Evolutionary conservation across 2,329 filamentous ascomycete genomes (phyloP).

Genomic region (Colletotrichum gigasporum): DNA sequence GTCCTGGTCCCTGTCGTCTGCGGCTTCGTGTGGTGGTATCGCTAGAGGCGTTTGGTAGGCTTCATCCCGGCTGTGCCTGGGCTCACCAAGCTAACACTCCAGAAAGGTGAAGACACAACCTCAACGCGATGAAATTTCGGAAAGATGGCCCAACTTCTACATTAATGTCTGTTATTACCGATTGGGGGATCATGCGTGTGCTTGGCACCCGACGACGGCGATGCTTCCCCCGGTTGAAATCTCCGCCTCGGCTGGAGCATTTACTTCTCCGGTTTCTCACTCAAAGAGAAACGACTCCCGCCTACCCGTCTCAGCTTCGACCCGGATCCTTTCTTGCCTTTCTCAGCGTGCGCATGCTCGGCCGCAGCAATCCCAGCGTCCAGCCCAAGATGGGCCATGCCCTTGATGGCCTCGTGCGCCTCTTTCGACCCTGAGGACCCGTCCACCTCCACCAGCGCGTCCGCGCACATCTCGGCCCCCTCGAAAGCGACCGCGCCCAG

Average conservation of each 20-base stretch:
- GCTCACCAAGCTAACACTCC: neutral
- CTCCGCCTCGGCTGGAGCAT: too few relatives aligned
- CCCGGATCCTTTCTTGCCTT: neutral
- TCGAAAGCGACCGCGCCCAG: slow-evolving; percentile 9
- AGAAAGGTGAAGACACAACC: neutral
- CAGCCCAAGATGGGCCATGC: neutral
- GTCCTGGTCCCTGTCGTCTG: slow-evolving; percentile 22
- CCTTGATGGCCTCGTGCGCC: neutral
- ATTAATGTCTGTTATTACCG: too few relatives aligned
- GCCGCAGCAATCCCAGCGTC: slow-evolving; percentile 4
- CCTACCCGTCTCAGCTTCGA: neutral
- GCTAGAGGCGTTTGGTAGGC: neutral
- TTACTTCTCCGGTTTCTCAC: neutral
- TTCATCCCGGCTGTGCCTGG: too few relatives aligned
- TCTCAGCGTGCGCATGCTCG: neutral
- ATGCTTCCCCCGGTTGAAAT: too few relatives aligned
- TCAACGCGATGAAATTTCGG: too few relatives aligned
- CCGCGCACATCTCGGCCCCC: neutral
- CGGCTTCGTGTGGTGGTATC: slow-evolving; percentile 16
- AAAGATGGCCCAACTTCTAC: too few relatives aligned
- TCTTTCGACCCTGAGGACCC: neutral
- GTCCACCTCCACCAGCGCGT: neutral
- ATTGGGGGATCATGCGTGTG: too few relatives aligned
- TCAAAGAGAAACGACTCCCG: neutral
- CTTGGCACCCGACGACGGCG: neutral